A percentile compares a stretch with the other conserved stretches of the same genome.
Conservation (phyloP, 1,284 basidiomycete genomes). For the Ceratobasidium sp. region DNA sequence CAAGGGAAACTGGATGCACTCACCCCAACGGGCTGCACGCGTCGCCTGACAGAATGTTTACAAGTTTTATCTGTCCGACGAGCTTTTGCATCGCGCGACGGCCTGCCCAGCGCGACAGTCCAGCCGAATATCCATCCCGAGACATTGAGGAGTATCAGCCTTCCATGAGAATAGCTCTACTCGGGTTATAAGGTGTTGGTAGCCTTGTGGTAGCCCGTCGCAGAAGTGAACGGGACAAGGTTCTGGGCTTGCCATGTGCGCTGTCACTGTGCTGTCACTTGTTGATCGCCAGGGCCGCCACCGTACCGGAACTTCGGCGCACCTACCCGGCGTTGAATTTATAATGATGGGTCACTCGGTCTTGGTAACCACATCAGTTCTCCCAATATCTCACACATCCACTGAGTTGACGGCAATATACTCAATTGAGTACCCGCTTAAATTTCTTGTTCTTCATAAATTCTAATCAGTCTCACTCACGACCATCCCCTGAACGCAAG, state of each 20-base stretch:
- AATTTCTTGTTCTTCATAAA: too few species aligned
- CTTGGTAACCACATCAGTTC: neutral
- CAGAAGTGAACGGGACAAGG: neutral
- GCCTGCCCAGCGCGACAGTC: constrained; percentile 38
- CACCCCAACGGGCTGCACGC: constrained; percentile 63
- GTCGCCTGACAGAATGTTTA: constrained; percentile 60
- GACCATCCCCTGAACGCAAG: too few species aligned
- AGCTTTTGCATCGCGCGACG: constrained; percentile 37
- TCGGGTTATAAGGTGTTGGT: neutral
- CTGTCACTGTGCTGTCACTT: neutral
- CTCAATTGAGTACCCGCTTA: too few species aligned
- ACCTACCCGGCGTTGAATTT: neutral
- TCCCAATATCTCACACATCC: too few species aligned
- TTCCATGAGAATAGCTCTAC: neutral
- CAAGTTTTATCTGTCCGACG: constrained; percentile 50
- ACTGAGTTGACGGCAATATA: too few species aligned
- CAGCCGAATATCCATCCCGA: constrained; percentile 9
- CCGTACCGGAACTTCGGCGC: neutral
- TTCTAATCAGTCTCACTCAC: too few species aligned
- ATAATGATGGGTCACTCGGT: neutral
- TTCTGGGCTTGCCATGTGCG: constrained; percentile 2
- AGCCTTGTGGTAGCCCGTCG: neutral
- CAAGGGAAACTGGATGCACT: constrained; percentile 18
- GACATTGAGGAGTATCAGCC: neutral
- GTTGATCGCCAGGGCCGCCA: neutral